These are phyloP conservation scores for Carex scoparia DNA, from an alignment of 176 grass and related monocot species.

Conservation along the genomic window DNA sequence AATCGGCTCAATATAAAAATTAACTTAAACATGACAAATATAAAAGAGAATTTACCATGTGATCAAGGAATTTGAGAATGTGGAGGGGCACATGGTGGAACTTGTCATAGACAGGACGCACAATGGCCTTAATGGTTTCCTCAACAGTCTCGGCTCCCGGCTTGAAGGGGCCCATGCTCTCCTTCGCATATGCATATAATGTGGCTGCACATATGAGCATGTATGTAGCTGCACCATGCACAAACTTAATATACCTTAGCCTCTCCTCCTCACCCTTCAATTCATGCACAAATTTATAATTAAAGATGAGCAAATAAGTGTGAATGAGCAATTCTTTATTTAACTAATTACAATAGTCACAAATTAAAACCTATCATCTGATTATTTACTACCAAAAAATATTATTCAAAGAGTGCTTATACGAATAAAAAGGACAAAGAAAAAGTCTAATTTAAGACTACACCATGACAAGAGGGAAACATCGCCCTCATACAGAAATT, in stretches of 20 bases:
- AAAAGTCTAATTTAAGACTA: neutral
- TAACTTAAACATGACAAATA: neutral
- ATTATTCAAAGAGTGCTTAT: too few relatives aligned
- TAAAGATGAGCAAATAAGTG: neutral
- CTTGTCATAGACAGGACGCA: slow-evolving; percentile 64
- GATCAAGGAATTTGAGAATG: slow-evolving; percentile 70
- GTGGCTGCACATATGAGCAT: slow-evolving; percentile 46
- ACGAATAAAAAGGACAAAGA: neutral
- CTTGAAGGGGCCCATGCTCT: slow-evolving; percentile 61
- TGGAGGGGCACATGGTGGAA: slow-evolving; percentile 60
- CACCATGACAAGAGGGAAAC: neutral
- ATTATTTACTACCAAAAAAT: too few relatives aligned
- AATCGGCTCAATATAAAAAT: neutral
- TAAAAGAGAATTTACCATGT: slow-evolving; percentile 45
- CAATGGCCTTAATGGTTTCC: slow-evolving; percentile 69
- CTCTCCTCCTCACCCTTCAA: slow-evolving; percentile 46
- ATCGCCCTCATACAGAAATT: too few relatives aligned
- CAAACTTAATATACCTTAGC: slow-evolving; percentile 74
- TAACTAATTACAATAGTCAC: neutral
- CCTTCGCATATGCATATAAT: slow-evolving; percentile 63
- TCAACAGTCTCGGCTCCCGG: slow-evolving; percentile 74
- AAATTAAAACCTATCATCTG: neutral
- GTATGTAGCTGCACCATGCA: slow-evolving; percentile 62
- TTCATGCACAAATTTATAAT: neutral
- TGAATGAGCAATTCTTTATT: neutral